Conservation (phyloP, 331 rosid species). For the Cydonia oblonga region DNA sequence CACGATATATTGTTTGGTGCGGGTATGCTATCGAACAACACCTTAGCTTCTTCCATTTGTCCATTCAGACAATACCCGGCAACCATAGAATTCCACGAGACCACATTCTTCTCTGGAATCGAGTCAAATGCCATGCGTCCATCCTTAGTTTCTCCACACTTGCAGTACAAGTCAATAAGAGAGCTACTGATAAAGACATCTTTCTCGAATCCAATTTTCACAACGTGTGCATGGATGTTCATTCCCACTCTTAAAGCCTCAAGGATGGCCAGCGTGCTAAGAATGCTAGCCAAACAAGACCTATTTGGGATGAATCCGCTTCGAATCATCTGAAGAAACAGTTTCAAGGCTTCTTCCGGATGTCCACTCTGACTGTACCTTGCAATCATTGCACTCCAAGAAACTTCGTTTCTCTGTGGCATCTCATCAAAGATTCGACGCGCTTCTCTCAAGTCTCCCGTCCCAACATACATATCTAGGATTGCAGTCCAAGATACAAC, state of each 20-base stretch:
- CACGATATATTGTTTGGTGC: slow-evolving; percentile 1
- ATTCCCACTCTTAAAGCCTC: slow-evolving; percentile 1
- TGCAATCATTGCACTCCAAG: slow-evolving; percentile 13
- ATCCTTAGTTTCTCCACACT: slow-evolving; percentile 1
- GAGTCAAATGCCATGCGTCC: slow-evolving; percentile 2
- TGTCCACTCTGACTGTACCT: slow-evolving; percentile 4
- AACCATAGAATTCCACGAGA: slow-evolving; percentile 4
- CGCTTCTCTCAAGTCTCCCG: slow-evolving; percentile 7
- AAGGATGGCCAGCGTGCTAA: slow-evolving; percentile 1
- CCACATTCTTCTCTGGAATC: not conserved
- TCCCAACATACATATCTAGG: slow-evolving; percentile 1
- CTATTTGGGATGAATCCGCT: not conserved
- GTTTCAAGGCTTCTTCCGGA: slow-evolving; percentile 4
- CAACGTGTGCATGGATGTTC: slow-evolving; percentile 3
- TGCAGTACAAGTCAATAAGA: slow-evolving; percentile 3
- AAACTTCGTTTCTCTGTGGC: slow-evolving; percentile 8
- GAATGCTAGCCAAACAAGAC: slow-evolving; percentile 2
- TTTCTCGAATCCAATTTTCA: slow-evolving; percentile 2
- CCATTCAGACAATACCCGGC: slow-evolving; percentile 3
- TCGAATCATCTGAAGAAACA: not conserved
- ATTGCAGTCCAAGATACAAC: slow-evolving; percentile 13
- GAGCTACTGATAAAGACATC: not conserved
- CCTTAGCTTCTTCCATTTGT: slow-evolving; percentile 9
- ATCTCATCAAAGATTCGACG: slow-evolving; percentile 3
- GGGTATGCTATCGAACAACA: slow-evolving; percentile 1